Percentiles rank a stretch among this genome's conserved stretches.
These are phyloP conservation scores for Aureobasidium pullulans DNA, from an alignment of 2,329 filamentous ascomycete species.

Conservation along the genomic window DNA sequence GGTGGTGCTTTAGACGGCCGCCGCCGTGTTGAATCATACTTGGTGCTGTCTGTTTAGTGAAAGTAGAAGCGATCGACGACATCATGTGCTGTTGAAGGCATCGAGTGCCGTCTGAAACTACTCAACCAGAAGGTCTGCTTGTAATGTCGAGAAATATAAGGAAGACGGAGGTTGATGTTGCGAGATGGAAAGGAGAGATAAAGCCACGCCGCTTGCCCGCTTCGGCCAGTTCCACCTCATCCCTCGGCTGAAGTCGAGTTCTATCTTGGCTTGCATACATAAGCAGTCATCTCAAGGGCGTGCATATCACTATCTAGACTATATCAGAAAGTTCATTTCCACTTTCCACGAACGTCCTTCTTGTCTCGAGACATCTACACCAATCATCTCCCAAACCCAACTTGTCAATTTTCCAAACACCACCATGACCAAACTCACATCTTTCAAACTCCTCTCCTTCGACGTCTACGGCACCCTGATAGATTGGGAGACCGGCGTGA, in stretches of 20 bases:
- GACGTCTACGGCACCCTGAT: conserved; percentile 76
- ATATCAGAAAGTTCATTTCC: neutral
- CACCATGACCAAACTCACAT: conserved; percentile 4
- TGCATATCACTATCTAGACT: neutral
- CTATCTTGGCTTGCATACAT: neutral
- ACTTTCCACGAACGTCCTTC: neutral
- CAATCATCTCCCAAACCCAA: neutral
- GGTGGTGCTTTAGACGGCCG: neutral
- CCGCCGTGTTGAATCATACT: too few relatives aligned
- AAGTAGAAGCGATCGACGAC: too few relatives aligned
- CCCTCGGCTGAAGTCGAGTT: neutral
- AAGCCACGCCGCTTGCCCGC: neutral
- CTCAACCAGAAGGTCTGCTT: too few relatives aligned
- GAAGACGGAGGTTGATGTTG: neutral
- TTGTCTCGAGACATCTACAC: neutral
- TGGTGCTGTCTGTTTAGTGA: too few relatives aligned
- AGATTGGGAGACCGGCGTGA: conserved; percentile 67
- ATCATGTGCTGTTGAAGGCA: too few relatives aligned
- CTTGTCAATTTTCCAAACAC: neutral
- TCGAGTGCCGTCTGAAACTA: too few relatives aligned
- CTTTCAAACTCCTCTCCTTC: conserved; percentile 53
- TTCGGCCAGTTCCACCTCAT: neutral
- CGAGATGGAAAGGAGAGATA: neutral
- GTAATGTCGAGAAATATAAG: too few relatives aligned
- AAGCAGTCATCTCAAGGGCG: neutral